These are phyloP conservation scores for Colletotrichum sansevieriae DNA, from an alignment of 2,329 filamentous ascomycete species.

Conservation along the genomic window DNA sequence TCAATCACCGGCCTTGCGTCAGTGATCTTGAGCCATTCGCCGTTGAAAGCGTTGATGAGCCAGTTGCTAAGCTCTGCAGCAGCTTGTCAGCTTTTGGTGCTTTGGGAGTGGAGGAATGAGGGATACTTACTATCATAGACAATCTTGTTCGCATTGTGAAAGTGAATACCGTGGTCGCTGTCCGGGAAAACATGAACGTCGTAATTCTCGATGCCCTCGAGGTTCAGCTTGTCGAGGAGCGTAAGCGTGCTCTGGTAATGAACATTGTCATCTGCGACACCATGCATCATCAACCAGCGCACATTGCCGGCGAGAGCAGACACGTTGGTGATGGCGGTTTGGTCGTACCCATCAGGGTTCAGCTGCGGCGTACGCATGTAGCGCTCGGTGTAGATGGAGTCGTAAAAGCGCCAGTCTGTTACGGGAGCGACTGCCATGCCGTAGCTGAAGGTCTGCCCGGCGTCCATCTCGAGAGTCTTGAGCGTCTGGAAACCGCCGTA, in stretches of 20 bases:
- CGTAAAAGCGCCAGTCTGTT: slow-evolving; percentile 98
- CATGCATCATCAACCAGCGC: slow-evolving; percentile 95
- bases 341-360: slow-evolving; percentile 83
- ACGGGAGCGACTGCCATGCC: slow-evolving; percentile 98
- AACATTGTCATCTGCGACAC: slow-evolving; percentile 96
- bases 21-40: slow-evolving; percentile 82
- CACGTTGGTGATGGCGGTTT: slow-evolving; percentile 80
- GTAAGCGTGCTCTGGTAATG: slow-evolving; percentile 95
- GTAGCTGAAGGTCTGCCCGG: slow-evolving; percentile 90
- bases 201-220: slow-evolving; percentile 88
- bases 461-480: slow-evolving; percentile 94
- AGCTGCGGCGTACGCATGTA: slow-evolving; percentile 96
- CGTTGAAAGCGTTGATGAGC: slow-evolving; percentile 98
- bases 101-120: slow-evolving; percentile 25
- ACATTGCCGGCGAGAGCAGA: slow-evolving; percentile 80
- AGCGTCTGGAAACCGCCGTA: slow-evolving; percentile 96
- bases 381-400: slow-evolving; percentile 93
- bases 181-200: slow-evolving; percentile 98
- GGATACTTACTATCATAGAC: slow-evolving; percentile 88
- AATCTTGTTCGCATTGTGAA: slow-evolving; percentile 91
- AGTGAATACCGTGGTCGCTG: slow-evolving; percentile 93
- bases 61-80: slow-evolving; percentile 81
- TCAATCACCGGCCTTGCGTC: slow-evolving; percentile 61
- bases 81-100: neutral
- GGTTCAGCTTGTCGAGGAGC: slow-evolving; percentile 86